Evolutionary conservation across 2,329 filamentous ascomycete genomes (phyloP).

Genomic region (Rugonectria rugulosa): DNA sequence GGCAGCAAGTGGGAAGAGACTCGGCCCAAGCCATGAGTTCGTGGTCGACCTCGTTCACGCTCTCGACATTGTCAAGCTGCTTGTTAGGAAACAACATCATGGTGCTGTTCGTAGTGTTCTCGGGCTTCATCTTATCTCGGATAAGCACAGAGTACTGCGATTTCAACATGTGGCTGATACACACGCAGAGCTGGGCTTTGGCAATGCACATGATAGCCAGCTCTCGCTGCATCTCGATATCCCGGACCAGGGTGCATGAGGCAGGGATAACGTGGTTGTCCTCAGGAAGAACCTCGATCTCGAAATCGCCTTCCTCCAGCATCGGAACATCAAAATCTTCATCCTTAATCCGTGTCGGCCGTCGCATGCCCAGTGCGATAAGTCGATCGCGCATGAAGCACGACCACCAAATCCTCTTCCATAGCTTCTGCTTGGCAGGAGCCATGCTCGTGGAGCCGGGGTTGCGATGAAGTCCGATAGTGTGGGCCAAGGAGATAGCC

Average conservation of each 20-base stretch:
- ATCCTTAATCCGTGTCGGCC: conserved; percentile 90
- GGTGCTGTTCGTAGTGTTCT: conserved; percentile 75
- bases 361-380: conserved; percentile 91
- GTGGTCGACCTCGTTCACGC: conserved; percentile 79
- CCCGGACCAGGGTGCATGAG: conserved; percentile 75
- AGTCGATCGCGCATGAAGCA: conserved; percentile 95
- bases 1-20: conserved; percentile 74
- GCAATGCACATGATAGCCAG: conserved; percentile 89
- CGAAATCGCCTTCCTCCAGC: conserved; percentile 85
- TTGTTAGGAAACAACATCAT: conserved; percentile 96
- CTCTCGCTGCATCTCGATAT: conserved; percentile 76
- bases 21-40: conserved; percentile 81
- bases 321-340: conserved; percentile 95
- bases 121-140: conserved; percentile 80
- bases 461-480: conserved; percentile 90
- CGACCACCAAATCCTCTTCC: conserved; percentile 98
- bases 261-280: conserved; percentile 72
- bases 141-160: conserved; percentile 93
- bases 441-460: conserved; percentile 80
- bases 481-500: conserved; percentile 90
- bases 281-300: conserved; percentile 73
- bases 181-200: conserved; percentile 88
- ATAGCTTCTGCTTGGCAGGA: conserved; percentile 76
- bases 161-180: conserved; percentile 87
- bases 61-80: conserved; percentile 79